phyloP scores from a whole-genome alignment of 352 stramenopile genomes.

The Chrysophaeum taylorii region DNA sequence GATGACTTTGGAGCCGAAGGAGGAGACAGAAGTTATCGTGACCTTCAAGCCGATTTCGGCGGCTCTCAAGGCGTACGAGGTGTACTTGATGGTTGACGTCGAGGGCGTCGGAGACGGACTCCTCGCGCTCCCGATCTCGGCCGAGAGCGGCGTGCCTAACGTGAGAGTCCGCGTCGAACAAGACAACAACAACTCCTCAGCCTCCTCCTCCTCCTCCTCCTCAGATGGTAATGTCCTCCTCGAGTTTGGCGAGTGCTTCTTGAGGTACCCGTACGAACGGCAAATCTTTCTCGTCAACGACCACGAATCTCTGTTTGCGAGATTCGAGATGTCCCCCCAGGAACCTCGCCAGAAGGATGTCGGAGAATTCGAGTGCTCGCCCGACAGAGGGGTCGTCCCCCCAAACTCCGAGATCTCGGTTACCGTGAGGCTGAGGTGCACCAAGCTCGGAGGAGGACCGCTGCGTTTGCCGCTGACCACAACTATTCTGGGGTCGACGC shows the following conservation, averaged over 20 bases:
- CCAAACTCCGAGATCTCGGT: slow-evolving; percentile 52
- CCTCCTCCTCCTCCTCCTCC: no score
- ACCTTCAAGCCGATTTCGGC: slow-evolving; percentile 41
- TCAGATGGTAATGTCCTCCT: no score
- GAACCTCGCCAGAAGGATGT: slow-evolving; percentile 69
- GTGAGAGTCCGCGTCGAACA: slow-evolving; percentile 43
- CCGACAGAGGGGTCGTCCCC: slow-evolving; percentile 50
- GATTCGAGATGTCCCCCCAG: slow-evolving; percentile 75
- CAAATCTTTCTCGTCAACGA: slow-evolving; percentile 72
- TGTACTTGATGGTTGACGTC: slow-evolving; percentile 76
- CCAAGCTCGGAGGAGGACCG: slow-evolving; percentile 74
- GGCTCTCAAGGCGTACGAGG: slow-evolving; percentile 78
- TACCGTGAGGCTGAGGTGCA: slow-evolving; percentile 63
- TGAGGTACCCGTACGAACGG: slow-evolving; percentile 76
- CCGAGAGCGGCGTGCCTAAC: slow-evolving; percentile 70
- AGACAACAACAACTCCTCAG: no score
- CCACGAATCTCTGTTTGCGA: slow-evolving; percentile 53
- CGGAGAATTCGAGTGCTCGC: slow-evolving; percentile 57
- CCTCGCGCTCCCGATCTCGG: slow-evolving; percentile 69
- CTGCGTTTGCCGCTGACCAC: slow-evolving; percentile 76
- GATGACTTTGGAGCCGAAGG: slow-evolving; percentile 64
- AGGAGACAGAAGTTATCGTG: slow-evolving; percentile 69
- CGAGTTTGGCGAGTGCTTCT: slow-evolving; percentile 73
- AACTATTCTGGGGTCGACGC: slow-evolving; percentile 62
- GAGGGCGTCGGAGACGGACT: slow-evolving; percentile 71